Conservation (phyloP, 2,329 filamentous ascomycete species). For the Aureobasidium pullulans region DNA sequence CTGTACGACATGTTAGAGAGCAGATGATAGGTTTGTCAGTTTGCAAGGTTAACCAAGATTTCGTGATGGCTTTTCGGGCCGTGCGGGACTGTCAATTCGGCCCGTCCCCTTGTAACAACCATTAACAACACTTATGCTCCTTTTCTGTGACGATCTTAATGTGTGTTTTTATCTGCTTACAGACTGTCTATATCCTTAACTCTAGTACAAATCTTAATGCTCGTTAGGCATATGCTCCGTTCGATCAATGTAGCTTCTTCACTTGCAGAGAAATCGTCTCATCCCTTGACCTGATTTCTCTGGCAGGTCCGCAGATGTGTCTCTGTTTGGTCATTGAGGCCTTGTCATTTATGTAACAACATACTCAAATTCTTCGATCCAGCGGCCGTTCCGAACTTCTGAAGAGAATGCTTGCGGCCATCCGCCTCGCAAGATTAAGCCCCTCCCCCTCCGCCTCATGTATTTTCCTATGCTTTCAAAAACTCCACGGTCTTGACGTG, state of each 20-base stretch:
- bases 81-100: neutral
- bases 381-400: too few relatives aligned
- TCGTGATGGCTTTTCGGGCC: neutral
- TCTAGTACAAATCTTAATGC: too few relatives aligned
- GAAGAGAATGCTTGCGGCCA: neutral
- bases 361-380: too few relatives aligned
- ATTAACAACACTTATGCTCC: neutral
- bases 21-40: neutral
- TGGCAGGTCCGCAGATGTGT: too few relatives aligned
- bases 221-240: too few relatives aligned
- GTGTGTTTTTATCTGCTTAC: neutral
- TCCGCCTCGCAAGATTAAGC: neutral
- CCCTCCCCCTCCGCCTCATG: neutral
- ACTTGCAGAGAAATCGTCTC: too few relatives aligned
- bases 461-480: neutral
- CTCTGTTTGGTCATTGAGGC: too few relatives aligned
- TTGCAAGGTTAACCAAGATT: conserved; percentile 3
- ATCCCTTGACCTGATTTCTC: too few relatives aligned
- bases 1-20: neutral
- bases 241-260: too few relatives aligned
- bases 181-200: too few relatives aligned
- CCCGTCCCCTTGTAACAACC: neutral
- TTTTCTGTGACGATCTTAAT: neutral
- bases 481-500: neutral
- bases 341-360: too few relatives aligned